Percentiles rank a stretch among this genome's conserved stretches.
These are phyloP conservation scores for Nepenthes gracilis DNA, from an alignment of 148 eudicot species.

Conservation along the genomic window DNA sequence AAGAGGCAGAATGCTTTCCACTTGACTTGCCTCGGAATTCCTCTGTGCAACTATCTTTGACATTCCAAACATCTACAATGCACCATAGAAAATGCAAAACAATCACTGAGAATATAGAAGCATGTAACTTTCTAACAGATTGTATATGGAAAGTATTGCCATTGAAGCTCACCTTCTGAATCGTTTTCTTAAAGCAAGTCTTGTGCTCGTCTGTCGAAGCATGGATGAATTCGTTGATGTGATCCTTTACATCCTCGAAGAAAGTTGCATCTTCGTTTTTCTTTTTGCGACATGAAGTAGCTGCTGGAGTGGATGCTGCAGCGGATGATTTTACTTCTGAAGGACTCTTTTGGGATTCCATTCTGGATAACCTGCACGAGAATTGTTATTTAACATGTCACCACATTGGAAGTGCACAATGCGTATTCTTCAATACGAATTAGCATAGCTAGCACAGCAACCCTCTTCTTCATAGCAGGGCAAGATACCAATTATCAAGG, in stretches of 20 bases:
- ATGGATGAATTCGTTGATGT: constrained; percentile 75
- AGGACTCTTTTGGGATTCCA: constrained; percentile 27
- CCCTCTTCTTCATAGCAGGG: too few relatives aligned
- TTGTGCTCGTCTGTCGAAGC: constrained; percentile 94
- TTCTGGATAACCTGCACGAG: constrained; percentile 1
- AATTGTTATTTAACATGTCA: too few relatives aligned
- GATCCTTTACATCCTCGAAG: constrained; percentile 73
- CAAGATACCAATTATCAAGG: too few relatives aligned
- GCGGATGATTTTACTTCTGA: constrained; percentile 22
- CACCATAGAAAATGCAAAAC: neutral
- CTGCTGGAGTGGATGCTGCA: constrained; percentile 28
- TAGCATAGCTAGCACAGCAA: too few relatives aligned
- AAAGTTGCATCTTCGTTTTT: constrained; percentile 64
- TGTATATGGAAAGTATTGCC: neutral
- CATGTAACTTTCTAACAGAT: neutral
- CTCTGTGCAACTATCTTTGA: constrained; percentile 22
- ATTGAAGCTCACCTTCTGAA: constrained; percentile 43
- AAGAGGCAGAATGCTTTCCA: constrained; percentile 51
- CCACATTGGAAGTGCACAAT: too few relatives aligned
- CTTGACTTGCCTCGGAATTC: constrained; percentile 25
- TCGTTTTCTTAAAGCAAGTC: constrained; percentile 74
- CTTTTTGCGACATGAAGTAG: constrained; percentile 69
- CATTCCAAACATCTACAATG: constrained; percentile 22
- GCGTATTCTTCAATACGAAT: too few relatives aligned
- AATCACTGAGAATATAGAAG: neutral